Evolutionary conservation across 2,329 filamentous ascomycete genomes (phyloP).

Genomic region (Xylariaceae sp.): DNA sequence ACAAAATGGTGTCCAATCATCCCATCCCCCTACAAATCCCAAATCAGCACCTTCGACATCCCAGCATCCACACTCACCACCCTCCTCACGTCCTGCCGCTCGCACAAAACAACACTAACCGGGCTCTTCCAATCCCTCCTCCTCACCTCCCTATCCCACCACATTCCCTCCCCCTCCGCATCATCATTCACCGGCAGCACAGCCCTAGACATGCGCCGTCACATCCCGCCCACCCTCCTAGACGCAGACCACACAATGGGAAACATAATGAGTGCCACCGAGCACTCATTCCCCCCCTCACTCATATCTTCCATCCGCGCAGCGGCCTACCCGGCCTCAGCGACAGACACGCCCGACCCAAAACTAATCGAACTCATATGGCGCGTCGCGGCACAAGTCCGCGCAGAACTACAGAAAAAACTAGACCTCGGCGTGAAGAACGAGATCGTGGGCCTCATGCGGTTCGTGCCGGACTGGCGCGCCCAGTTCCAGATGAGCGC

Average conservation of each 20-base stretch:
- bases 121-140: conserved; percentile 21
- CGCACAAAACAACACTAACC: conserved; percentile 22
- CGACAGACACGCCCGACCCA: not conserved
- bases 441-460: conserved; percentile 31
- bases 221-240: conserved; percentile 5
- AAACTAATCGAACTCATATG: conserved; percentile 14
- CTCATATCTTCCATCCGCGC: not conserved
- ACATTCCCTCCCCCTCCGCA: not conserved
- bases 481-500: conserved; percentile 25
- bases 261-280: conserved; percentile 18
- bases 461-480: conserved; percentile 34
- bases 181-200: conserved; percentile 15
- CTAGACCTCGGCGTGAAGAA: conserved; percentile 28
- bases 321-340: not conserved
- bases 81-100: conserved; percentile 15
- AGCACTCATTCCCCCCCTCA: conserved; percentile 5
- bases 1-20: conserved; percentile 23
- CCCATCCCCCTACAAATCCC: conserved; percentile 20
- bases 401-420: conserved; percentile 27
- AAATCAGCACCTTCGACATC: conserved; percentile 17
- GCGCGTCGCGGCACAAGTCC: conserved; percentile 23
- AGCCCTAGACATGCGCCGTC: conserved; percentile 14
- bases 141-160: conserved; percentile 11
- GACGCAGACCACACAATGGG: conserved; percentile 10
- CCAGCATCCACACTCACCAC: conserved; percentile 1